phyloP scores from a whole-genome alignment of 345 rosid genomes.

The Carallia pectinifolia region DNA sequence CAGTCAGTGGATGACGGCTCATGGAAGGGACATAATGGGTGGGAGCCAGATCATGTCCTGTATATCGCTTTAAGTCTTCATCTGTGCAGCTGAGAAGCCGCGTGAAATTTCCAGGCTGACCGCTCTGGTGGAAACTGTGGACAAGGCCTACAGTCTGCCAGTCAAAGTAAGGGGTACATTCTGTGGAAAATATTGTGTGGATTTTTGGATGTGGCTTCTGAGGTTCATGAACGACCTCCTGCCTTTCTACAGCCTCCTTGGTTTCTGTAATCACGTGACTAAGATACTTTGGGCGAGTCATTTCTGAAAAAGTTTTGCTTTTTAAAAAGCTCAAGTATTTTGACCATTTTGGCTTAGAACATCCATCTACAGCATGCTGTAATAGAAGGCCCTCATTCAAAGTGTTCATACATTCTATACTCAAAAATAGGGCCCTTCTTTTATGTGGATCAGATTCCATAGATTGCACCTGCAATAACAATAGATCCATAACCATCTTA shows the following conservation, averaged over 20 bases:
- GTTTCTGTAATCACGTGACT: conserved; percentile 34
- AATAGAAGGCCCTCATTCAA: conserved; percentile 83
- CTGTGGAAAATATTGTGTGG: conserved; percentile 91
- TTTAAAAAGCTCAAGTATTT: conserved; percentile 89
- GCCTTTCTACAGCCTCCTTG: conserved; percentile 34
- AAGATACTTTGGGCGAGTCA: conserved; percentile 67
- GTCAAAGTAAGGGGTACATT: conserved; percentile 89
- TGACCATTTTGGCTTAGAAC: conserved; percentile 81
- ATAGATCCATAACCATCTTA: neutral
- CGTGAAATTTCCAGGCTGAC: conserved; percentile 93
- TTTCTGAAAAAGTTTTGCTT: conserved; percentile 83
- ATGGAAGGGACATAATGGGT: conserved; percentile 98
- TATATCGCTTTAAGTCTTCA: conserved; percentile 64
- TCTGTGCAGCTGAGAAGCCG: conserved; percentile 97
- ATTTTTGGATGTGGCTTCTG: conserved; percentile 63
- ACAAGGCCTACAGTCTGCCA: conserved; percentile 98
- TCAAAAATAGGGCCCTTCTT: conserved; percentile 60
- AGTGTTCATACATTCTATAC: conserved; percentile 81
- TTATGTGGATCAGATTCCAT: conserved; percentile 66
- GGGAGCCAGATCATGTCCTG: conserved; percentile 90
- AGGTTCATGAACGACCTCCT: conserved; percentile 38
- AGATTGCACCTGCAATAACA: conserved; percentile 47
- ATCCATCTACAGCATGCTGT: conserved; percentile 73
- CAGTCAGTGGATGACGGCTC: conserved; percentile 93
- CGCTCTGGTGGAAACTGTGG: conserved; percentile 87